These are phyloP conservation scores for Naegleria lovaniensis DNA, from an alignment of 208 protist genomes.

Conservation along the genomic window DNA sequence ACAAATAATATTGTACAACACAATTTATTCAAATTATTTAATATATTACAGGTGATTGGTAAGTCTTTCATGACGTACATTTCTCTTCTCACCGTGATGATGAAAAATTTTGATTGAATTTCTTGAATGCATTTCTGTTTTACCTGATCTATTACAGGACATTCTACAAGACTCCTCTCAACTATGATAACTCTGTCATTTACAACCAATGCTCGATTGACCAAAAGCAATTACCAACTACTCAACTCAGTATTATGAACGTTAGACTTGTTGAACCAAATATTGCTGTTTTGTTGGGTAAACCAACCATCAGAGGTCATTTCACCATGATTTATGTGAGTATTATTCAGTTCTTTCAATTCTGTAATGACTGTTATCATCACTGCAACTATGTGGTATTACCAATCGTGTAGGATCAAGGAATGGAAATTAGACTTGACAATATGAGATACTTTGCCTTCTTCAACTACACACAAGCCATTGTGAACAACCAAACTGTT, in stretches of 20 bases:
- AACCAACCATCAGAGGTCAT: background rate
- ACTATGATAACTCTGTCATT: background rate
- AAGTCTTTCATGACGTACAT: too few species aligned
- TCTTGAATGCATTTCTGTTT: too few species aligned
- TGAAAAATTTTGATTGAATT: too few species aligned
- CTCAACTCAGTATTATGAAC: background rate
- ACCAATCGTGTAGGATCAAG: background rate
- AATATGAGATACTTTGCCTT: conserved; percentile 7
- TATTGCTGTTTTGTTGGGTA: background rate
- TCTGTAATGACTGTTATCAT: too few species aligned
- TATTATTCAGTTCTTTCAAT: too few species aligned
- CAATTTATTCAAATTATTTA: too few species aligned
- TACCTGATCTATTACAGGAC: background rate
- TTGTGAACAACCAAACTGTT: background rate
- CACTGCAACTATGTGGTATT: background rate
- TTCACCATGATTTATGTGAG: background rate
- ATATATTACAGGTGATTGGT: too few species aligned
- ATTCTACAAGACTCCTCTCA: background rate
- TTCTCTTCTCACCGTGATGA: too few species aligned
- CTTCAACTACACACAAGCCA: background rate
- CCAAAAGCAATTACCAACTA: background rate
- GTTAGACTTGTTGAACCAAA: background rate
- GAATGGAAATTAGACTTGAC: background rate
- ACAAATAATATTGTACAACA: too few species aligned
- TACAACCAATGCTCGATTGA: background rate